Evolutionary conservation across 2,329 filamentous ascomycete species (phyloP), one percentile per base, ranked within the genome.

Genomic region (Basipetospora chlamydospora): DNA sequence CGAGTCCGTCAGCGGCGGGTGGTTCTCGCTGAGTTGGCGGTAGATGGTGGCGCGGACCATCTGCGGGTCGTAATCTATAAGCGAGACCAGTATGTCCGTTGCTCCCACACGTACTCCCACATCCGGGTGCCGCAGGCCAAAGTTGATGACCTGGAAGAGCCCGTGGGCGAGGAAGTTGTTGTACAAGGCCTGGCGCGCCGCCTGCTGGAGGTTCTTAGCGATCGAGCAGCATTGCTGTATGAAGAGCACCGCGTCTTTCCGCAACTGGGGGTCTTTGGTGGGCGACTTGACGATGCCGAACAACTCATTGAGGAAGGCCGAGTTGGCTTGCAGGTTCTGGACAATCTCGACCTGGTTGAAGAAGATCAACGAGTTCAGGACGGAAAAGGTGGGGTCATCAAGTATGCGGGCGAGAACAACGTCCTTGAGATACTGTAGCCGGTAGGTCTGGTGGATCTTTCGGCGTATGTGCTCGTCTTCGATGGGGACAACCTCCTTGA

Each of bases 281-380:
- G 75, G 64, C 0, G 74, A 63, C 15, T 68, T 72, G 50, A 96
- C 95, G 43, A 96, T 85, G 37, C 72, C 70, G 54, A 96, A 98
- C 4, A 96, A 68, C 43, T 95, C 84, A 45, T 76, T 77, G 20
- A 96, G 62, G 49, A 94, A 95, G 2, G 61, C 59, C 1, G 64
- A 64, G 48, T 94, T 94, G 18, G 67, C 69, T 56, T 95, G 87
- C n/a, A 98, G 67, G 57, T 96, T 84, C 51, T 88, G 83, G 34
- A 98, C 80, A 51, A 98, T 95, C 51, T 96, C 90, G 48, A 96
- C 87, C 61, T 98, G 90, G 60, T 96, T 90, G 67, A 93, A 98
- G 63, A 95, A 98, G 46, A 98, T 98, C 47, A 96, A 71, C 35
- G 86, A 94, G 59, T 96, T 98, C 44, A 98, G 76, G 18, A 96